Percentiles rank a stretch among this genome's conserved stretches.
Conservation (phyloP, 2,329 filamentous ascomycete genomes). For the Neofusicoccum laricinum region DNA sequence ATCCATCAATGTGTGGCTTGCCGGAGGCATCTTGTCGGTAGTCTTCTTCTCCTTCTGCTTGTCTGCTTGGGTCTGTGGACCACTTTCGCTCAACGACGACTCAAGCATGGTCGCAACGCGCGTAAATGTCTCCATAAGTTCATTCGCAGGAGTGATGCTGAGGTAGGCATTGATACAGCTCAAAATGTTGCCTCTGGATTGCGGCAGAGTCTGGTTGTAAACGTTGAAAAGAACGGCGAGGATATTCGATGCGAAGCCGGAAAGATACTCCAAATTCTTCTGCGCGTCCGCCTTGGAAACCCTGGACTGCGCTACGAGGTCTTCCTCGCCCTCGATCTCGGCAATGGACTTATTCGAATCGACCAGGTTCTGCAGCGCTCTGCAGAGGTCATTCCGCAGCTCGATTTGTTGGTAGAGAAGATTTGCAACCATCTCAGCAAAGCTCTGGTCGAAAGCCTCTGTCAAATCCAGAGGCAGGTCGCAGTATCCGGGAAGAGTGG, state of each 20-base stretch:
- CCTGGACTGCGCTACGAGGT: slow-evolving; percentile 73
- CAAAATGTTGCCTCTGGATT: slow-evolving; percentile 85
- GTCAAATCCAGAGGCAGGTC: slow-evolving; percentile 75
- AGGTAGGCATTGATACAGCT: slow-evolving; percentile 94
- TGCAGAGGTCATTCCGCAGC: slow-evolving; percentile 81
- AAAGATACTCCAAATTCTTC: slow-evolving; percentile 79
- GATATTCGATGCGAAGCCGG: slow-evolving; percentile 78
- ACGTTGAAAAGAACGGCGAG: slow-evolving; percentile 98
- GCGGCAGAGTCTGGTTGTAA: slow-evolving; percentile 92
- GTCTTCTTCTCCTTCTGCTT: slow-evolving; percentile 61
- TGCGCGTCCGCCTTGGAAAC: slow-evolving; percentile 72
- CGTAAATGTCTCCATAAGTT: slow-evolving; percentile 84
- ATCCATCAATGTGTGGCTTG: slow-evolving; percentile 93
- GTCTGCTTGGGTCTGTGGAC: slow-evolving; percentile 60
- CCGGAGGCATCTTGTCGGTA: slow-evolving; percentile 80
- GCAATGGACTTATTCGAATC: slow-evolving; percentile 87
- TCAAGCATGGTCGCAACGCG: slow-evolving; percentile 84
- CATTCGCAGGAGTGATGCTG: slow-evolving; percentile 75
- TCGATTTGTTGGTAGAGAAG: slow-evolving; percentile 90
- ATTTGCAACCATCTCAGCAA: slow-evolving; percentile 88
- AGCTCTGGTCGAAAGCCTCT: slow-evolving; percentile 73
- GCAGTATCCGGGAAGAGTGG: slow-evolving; percentile 88
- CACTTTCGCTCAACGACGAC: slow-evolving; percentile 59
- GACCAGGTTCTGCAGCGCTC: slow-evolving; percentile 78
- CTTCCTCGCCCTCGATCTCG: slow-evolving; percentile 64